Percentiles rank a stretch among this genome's conserved stretches.
Evolutionary conservation across 2,329 filamentous ascomycete genomes (phyloP).

Genomic region (Calcarisporium arbuscula): DNA sequence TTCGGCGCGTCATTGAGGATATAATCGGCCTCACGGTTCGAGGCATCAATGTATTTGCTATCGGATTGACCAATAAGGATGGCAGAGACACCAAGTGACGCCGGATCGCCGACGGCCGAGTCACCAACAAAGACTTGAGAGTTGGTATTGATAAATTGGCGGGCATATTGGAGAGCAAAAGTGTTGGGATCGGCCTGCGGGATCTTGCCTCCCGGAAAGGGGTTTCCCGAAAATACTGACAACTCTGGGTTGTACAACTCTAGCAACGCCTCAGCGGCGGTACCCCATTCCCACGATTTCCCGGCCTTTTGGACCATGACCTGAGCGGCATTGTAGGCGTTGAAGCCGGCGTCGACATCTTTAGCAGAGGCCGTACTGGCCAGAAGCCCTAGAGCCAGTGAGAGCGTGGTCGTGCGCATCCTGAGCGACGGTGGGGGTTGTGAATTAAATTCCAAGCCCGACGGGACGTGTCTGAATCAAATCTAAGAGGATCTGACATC

Average conservation of each 20-base stretch:
- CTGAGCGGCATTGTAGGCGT: slow-evolving; percentile 6
- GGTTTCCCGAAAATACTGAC: slow-evolving; percentile 10
- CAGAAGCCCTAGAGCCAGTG: background rate
- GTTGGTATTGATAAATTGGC: slow-evolving; percentile 9
- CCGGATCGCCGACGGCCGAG: slow-evolving; percentile 9
- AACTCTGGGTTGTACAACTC: slow-evolving; percentile 11
- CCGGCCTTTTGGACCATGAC: slow-evolving; percentile 6
- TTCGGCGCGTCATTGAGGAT: slow-evolving; percentile 5
- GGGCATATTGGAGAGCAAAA: slow-evolving; percentile 7
- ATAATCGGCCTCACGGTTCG: slow-evolving; percentile 8
- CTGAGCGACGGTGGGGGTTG: too few species aligned
- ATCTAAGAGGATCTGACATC: too few species aligned
- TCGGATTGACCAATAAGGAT: slow-evolving; percentile 10
- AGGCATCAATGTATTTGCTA: slow-evolving; percentile 7
- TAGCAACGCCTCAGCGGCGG: slow-evolving; percentile 10
- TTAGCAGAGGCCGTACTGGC: too few species aligned
- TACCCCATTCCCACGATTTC: slow-evolving; percentile 14
- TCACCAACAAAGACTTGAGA: slow-evolving; percentile 5
- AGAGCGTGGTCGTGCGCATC: background rate
- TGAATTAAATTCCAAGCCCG: too few species aligned
- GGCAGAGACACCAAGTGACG: slow-evolving; percentile 11
- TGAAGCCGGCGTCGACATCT: slow-evolving; percentile 10
- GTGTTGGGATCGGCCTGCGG: slow-evolving; percentile 4
- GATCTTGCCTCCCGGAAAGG: slow-evolving; percentile 9
- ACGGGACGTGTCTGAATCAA: too few species aligned